Base-by-base conservation (phyloP, 2,329 filamentous ascomycete species). In the Aspergillus fructus region DNA sequence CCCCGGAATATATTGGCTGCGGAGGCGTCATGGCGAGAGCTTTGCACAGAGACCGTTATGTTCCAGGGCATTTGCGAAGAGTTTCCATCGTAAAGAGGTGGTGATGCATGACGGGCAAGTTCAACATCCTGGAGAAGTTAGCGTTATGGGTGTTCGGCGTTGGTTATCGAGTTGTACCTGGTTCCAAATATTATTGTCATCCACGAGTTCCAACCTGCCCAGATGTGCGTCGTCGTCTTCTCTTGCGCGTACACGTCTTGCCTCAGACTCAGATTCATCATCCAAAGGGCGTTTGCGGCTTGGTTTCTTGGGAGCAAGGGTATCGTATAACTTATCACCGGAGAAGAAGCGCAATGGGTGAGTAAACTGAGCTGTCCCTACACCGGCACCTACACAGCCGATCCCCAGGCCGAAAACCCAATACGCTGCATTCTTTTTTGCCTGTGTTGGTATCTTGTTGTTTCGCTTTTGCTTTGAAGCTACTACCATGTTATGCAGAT, bases 61-160 rank as follows among this genome's bases (percentile, higher is more conserved):
- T 89, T 89, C 87, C 87, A 90, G 11, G 87, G 87, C 80, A 89
- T 85, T n/a, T 81, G 76, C 4, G 82, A 84, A 23, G 84, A 84
- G 27, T 83, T 83, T 53, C 87, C 83, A 58, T 96, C 89, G 4
- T 85, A 84, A 53, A 94, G 81, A 7, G 84, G 83, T 0, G 84
- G 81, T 0, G 80, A 83, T 1, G 84, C 88, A 42, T 90, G 85
- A 73, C 90, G 85, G 19, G 87, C 89, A 23, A 90, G 73, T 71
- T 96, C 91, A 19, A 88, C 71, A 8, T 83, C 83, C 61, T 78
- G 60, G 11, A 45, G 5, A 5, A 1, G 12, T 48, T 19, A n/a
- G 34, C 12, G 15, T 61, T 56, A 64, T 49, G 23, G 39, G 17
- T 15, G 11, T 19, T 15, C 12, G 13, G 21, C 3, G 34, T 19